Evolutionary conservation across 140 eudicot genomes (phyloP).

Genomic region (Erigeron philadelphicus): DNA sequence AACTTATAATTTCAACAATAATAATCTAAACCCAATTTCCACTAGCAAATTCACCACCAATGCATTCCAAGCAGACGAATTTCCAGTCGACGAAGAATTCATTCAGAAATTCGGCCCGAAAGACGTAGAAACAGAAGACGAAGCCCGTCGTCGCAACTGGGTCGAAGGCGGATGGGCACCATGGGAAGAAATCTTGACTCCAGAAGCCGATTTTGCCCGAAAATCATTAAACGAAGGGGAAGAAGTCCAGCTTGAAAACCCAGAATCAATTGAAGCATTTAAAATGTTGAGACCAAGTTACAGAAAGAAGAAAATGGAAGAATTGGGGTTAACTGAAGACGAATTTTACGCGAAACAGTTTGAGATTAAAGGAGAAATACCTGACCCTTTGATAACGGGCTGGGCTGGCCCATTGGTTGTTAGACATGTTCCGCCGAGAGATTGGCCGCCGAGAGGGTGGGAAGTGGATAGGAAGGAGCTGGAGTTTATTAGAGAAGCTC

Average conservation of each 20-base stretch:
- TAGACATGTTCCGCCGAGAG: conserved; percentile 82
- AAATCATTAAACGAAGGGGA: conserved; percentile 88
- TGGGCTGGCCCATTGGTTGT: conserved; percentile 88
- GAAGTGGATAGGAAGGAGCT: conserved; percentile 77
- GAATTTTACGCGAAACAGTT: conserved; percentile 83
- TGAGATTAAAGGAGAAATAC: conserved; percentile 74
- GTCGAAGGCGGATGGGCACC: conserved; percentile 97
- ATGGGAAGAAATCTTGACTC: conserved; percentile 93
- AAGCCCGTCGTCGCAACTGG: conserved; percentile 91
- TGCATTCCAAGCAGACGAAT: conserved; percentile 66
- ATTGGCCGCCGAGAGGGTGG: conserved; percentile 99
- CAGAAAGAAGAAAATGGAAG: conserved; percentile 61
- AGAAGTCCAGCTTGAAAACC: conserved; percentile 61
- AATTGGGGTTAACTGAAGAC: conserved; percentile 75
- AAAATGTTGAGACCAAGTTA: conserved; percentile 77
- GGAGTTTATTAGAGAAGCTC: conserved; percentile 81
- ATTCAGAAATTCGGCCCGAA: conserved; percentile 66
- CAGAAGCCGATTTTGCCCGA: conserved; percentile 82
- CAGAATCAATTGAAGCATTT: conserved; percentile 86
- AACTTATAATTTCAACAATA: conserved; percentile 26
- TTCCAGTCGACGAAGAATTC: conserved; percentile 79
- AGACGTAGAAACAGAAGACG: conserved; percentile 83
- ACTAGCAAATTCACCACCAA: conserved; percentile 26
- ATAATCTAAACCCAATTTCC: conserved; percentile 17
- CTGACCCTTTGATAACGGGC: conserved; percentile 52